Conservation (phyloP, 2,329 filamentous ascomycete genomes). For the Alternaria sp. region DNA sequence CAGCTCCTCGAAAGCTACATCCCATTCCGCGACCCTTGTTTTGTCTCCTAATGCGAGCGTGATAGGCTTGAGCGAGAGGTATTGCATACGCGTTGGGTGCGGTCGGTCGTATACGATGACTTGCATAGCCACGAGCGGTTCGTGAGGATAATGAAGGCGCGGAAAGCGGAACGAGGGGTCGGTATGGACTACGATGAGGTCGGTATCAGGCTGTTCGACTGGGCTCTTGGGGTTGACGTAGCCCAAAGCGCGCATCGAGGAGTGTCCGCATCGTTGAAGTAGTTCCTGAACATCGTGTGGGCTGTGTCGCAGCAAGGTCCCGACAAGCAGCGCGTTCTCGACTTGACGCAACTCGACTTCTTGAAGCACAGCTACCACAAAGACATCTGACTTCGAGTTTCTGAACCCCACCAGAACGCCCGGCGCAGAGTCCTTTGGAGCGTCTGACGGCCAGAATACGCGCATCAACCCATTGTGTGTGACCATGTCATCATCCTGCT, state of each 20-base stretch:
- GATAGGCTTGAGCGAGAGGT: conserved; percentile 89
- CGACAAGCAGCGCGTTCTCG: conserved; percentile 83
- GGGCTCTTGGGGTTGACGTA: conserved; percentile 70
- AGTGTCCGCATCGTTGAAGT: conserved; percentile 81
- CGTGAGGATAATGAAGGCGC: conserved; percentile 70
- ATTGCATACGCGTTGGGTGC: conserved; percentile 88
- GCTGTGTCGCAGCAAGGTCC: conserved; percentile 82
- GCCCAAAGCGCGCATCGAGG: conserved; percentile 84
- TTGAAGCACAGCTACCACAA: conserved; percentile 87
- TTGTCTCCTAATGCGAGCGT: conserved; percentile 79
- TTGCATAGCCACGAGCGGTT: conserved; percentile 76
- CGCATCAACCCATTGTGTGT: conserved; percentile 86
- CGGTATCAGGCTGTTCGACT: conserved; percentile 65
- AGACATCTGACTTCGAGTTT: conserved; percentile 88
- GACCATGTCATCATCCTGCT: conserved; percentile 67
- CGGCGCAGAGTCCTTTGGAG: conserved; percentile 72
- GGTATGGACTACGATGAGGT: conserved; percentile 69
- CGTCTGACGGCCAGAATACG: conserved; percentile 96
- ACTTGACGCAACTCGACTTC: conserved; percentile 77
- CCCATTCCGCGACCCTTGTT: conserved; percentile 50
- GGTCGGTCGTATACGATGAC: conserved; percentile 89
- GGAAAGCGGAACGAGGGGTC: conserved; percentile 64
- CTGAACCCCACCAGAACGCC: conserved; percentile 95
- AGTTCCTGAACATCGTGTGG: conserved; percentile 81
- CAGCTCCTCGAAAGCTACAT: conserved; percentile 56